Conservation (phyloP, 2,329 filamentous ascomycete genomes). For the Aureobasidium melanogenum region DNA sequence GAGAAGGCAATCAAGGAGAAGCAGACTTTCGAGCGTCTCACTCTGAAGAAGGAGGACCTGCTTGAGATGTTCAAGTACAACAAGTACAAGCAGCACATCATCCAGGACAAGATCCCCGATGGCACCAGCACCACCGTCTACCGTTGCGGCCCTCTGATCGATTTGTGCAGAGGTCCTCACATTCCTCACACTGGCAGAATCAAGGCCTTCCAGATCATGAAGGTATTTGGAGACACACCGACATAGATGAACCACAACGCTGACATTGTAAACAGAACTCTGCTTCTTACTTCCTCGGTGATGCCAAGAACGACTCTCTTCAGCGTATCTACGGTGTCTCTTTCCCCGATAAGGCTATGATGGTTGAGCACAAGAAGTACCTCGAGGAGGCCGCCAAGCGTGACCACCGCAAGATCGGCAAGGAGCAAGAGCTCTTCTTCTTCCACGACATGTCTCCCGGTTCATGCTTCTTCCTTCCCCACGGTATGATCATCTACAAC, state of each 20-base stretch:
- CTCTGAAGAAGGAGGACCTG: constrained; percentile 81
- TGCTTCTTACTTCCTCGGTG: constrained; percentile 85
- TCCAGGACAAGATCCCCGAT: constrained; percentile 82
- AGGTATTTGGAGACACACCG: constrained; percentile 33
- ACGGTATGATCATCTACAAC: constrained; percentile 91
- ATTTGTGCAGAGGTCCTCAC: constrained; percentile 90
- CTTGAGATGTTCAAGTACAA: constrained; percentile 96
- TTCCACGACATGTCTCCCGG: constrained; percentile 93
- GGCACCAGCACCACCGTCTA: constrained; percentile 91
- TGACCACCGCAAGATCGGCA: constrained; percentile 87
- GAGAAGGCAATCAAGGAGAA: constrained; percentile 89
- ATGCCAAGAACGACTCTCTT: constrained; percentile 86
- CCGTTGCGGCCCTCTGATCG: constrained; percentile 84
- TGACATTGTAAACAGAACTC: constrained; percentile 44
- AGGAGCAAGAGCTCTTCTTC: constrained; percentile 95
- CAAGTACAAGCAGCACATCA: constrained; percentile 98
- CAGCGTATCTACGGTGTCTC: constrained; percentile 96
- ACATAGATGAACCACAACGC: not conserved
- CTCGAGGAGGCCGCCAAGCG: constrained; percentile 97
- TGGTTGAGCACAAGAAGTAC: constrained; percentile 89
- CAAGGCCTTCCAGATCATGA: constrained; percentile 91
- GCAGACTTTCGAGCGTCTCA: constrained; percentile 85
- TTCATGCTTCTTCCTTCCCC: constrained; percentile 83
- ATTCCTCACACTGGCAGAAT: constrained; percentile 89
- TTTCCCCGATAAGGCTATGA: constrained; percentile 92